These are phyloP conservation scores for Citrus inodora DNA, from an alignment of 345 rosid genomes.

Conservation along the genomic window DNA sequence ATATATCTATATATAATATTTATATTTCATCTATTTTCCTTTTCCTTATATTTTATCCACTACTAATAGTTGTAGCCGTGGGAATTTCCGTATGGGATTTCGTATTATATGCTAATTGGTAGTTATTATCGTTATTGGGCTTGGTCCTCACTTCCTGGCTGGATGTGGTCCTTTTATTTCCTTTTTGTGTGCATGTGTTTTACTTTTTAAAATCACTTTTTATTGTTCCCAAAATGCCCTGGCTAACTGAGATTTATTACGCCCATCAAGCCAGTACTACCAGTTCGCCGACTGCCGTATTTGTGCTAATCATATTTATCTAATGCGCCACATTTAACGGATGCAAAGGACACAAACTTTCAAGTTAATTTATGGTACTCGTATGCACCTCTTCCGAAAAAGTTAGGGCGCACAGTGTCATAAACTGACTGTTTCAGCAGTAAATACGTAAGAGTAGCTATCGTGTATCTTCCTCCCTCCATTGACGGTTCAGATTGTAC, in stretches of 20 bases:
- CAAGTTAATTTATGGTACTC: not conserved
- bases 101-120: slow-evolving; percentile 19
- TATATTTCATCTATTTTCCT: not conserved
- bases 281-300: not conserved
- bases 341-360: not conserved
- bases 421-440: not conserved
- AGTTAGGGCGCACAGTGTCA: not conserved
- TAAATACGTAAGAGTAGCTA: no score
- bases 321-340: not conserved
- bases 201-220: not conserved
- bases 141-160: not conserved
- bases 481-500: no score
- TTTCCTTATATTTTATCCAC: not conserved
- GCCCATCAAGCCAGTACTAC: not conserved
- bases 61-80: not conserved
- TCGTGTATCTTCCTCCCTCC: no score
- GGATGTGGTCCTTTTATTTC: not conserved
- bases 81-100: slow-evolving; percentile 11
- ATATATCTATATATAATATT: no score
- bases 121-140: slow-evolving; percentile 37
- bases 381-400: not conserved
- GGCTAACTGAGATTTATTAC: not conserved
- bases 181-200: not conserved
- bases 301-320: not conserved
- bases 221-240: not conserved